Conservation (phyloP, 2,329 filamentous ascomycete genomes). For the Penicillium thymicola region DNA sequence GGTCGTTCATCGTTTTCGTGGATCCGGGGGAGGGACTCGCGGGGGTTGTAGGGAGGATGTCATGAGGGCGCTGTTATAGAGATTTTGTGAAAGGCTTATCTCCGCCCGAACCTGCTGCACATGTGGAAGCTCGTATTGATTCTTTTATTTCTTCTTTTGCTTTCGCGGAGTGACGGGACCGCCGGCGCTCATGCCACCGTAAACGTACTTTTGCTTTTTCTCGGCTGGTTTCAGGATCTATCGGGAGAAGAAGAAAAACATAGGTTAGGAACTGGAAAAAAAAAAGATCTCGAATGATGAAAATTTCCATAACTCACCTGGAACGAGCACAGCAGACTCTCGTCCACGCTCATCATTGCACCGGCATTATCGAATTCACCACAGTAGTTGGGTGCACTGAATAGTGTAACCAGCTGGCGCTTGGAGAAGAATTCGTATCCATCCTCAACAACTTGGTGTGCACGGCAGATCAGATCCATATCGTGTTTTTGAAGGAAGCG, state of each 20-base stretch:
- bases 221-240: slow-evolving; percentile 99
- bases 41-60: slow-evolving; percentile 23
- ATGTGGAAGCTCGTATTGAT: slow-evolving; percentile 69
- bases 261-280: slow-evolving; percentile 12
- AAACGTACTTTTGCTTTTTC: slow-evolving; percentile 99
- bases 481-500: slow-evolving; percentile 98
- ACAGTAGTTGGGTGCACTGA: slow-evolving; percentile 98
- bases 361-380: slow-evolving; percentile 99
- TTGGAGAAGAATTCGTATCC: slow-evolving; percentile 99
- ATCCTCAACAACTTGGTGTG: slow-evolving; percentile 97
- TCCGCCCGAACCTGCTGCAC: slow-evolving; percentile 90
- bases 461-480: slow-evolving; percentile 98
- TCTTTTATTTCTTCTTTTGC: slow-evolving; percentile 66
- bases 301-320: slow-evolving; percentile 60
- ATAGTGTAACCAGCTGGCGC: slow-evolving; percentile 92
- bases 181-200: slow-evolving; percentile 67
- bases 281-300: neutral
- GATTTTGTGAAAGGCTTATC: slow-evolving; percentile 57
- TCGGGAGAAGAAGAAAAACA: neutral
- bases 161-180: slow-evolving; percentile 69
- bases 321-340: slow-evolving; percentile 97
- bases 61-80: slow-evolving; percentile 28
- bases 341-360: slow-evolving; percentile 99
- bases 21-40: slow-evolving; percentile 18
- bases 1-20: slow-evolving; percentile 29